Base-by-base conservation (phyloP, 495 filamentous ascomycete genomes). In the Penicillium soppii region DNA sequence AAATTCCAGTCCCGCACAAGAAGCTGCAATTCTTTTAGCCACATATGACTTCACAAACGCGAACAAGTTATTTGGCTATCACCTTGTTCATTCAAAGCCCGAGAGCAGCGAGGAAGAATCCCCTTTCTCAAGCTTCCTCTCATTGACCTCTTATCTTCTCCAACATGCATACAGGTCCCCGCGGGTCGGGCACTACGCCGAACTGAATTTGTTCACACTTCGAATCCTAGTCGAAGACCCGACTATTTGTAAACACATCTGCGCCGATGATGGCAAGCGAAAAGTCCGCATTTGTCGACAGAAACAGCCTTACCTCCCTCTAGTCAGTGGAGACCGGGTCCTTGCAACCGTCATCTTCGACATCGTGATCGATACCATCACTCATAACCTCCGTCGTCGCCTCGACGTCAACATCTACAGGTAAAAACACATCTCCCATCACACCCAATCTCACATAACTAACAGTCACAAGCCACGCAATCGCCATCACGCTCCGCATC, bases 51-150 rank as follows among this genome's bases (percentile, higher is more conserved):
- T 97, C 68, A 85, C 82, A 20, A 87, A 92, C 69, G 85, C 92
- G 10, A 98, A 97, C 77, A 97, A 96, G 70, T 79, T 97, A 17
- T 97, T 97, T 68, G 92, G 89, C 69, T 86, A 86, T 59, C 92
- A 87, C 57, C 68, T 98, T 29, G 81, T 96, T 43, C 82, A 83
- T 9, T 65, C 82, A 19, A 58, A 72, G 5, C 59, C 82, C 1
- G 79, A 84, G 26, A 77, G 80, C 26, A 88, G 88, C 60, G 80
- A 77, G 30, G 75, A 85, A 39, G 84, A 95, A 59, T 76, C 86
- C 2, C 89, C 94, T 0, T 86, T 98, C 50, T 82, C 85, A 15
- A 80, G 80, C 55, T 95, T 94, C 66, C 74, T 97, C 33, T 97
- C 95, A 0, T 69, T 96, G 19, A 88, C 88, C 5, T 97, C 92